Evolutionary conservation across 176 grass and related monocot species (phyloP).

Genomic region (Phoenix dactylifera): DNA sequence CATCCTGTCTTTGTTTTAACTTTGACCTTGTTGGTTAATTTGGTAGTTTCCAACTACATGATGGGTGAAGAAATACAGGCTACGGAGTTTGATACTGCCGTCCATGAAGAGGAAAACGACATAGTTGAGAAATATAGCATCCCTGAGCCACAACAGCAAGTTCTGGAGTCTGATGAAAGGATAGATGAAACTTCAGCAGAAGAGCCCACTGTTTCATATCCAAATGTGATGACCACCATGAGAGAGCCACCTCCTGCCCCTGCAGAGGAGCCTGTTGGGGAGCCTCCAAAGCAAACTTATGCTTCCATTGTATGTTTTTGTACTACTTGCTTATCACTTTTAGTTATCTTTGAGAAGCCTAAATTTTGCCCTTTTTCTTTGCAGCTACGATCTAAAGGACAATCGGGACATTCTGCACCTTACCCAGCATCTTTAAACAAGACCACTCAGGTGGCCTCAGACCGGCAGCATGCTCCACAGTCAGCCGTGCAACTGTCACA

Average conservation of each 20-base stretch:
- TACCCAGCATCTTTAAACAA: slow-evolving; percentile 38
- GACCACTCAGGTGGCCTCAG: slow-evolving; percentile 17
- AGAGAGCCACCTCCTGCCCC: slow-evolving; percentile 37
- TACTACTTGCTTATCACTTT: too few relatives aligned
- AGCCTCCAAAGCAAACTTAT: slow-evolving; percentile 77
- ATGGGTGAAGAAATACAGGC: slow-evolving; percentile 51
- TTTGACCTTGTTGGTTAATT: slow-evolving; percentile 17
- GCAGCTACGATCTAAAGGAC: slow-evolving; percentile 49
- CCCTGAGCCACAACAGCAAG: slow-evolving; percentile 43
- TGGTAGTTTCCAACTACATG: slow-evolving; percentile 37
- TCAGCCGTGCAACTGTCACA: slow-evolving; percentile 21
- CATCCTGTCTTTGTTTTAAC: not conserved
- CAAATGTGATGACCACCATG: slow-evolving; percentile 28
- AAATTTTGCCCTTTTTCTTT: not conserved
- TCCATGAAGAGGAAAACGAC: slow-evolving; percentile 43
- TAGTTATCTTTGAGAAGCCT: too few relatives aligned
- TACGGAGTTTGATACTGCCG: slow-evolving; percentile 20
- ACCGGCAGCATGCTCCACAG: slow-evolving; percentile 21
- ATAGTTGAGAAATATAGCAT: slow-evolving; percentile 45
- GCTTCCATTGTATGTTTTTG: slow-evolving; percentile 69
- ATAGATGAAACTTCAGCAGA: slow-evolving; percentile 41
- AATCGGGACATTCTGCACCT: slow-evolving; percentile 9
- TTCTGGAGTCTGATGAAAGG: slow-evolving; percentile 44
- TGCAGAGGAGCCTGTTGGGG: slow-evolving; percentile 50
- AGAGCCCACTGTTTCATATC: slow-evolving; percentile 42